Conservation (phyloP, 768 basidiomycete genomes). For the Paxillus rubicundulus region DNA sequence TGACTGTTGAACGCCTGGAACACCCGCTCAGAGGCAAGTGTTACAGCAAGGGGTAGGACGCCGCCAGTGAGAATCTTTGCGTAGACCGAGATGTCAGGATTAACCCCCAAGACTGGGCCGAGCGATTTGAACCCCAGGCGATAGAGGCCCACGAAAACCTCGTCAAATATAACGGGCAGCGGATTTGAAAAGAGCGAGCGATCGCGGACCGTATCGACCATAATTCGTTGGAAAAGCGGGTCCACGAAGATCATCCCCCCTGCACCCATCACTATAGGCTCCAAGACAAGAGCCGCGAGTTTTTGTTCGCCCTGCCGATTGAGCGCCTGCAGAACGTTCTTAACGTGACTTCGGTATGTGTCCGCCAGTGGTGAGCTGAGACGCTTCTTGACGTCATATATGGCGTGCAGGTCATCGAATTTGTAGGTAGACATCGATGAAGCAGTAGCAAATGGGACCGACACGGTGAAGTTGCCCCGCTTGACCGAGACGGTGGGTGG, state of each 20-base stretch:
- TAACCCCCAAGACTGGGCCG: constrained; percentile 60
- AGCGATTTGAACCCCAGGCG: constrained; percentile 74
- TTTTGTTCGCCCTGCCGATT: constrained; percentile 38
- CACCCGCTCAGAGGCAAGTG: constrained; percentile 75
- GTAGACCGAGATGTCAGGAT: constrained; percentile 87
- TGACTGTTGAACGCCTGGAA: constrained; percentile 77
- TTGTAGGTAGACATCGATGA: constrained; percentile 21
- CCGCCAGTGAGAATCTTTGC: constrained; percentile 96
- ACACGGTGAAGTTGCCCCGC: constrained; percentile 53
- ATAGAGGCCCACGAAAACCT: constrained; percentile 93
- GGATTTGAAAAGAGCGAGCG: constrained; percentile 41
- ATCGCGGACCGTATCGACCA: constrained; percentile 78
- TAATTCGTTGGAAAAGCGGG: constrained; percentile 88
- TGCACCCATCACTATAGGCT: constrained; percentile 91
- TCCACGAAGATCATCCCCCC: constrained; percentile 98
- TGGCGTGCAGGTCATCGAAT: constrained; percentile 46
- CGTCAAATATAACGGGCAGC: constrained; percentile 91
- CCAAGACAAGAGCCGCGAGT: constrained; percentile 79
- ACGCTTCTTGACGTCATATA: constrained; percentile 71
- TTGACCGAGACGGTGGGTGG: constrained; percentile 76
- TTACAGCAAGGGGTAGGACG: constrained; percentile 80
- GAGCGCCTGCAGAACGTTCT: constrained; percentile 47
- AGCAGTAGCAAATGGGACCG: constrained; percentile 50
- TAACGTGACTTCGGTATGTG: constrained; percentile 61
- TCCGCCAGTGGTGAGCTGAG: constrained; percentile 58